Conservation (phyloP, 192 early-diverging fungal genomes). For the Helicostylum pulchrum region DNA sequence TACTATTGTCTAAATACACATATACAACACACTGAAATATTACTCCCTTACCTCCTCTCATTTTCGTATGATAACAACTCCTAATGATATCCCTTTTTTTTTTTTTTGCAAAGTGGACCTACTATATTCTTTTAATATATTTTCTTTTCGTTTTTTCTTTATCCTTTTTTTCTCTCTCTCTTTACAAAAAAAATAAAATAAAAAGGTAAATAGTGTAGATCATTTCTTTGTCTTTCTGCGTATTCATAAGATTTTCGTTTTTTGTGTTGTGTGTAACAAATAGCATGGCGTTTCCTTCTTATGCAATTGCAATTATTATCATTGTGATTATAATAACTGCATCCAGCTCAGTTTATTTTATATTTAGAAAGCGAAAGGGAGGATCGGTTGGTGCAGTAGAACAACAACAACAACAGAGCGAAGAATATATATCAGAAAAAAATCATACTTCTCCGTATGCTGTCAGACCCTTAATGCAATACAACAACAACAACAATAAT, state of each 20-base stretch:
- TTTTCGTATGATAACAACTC: too few relatives aligned
- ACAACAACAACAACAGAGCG: neutral
- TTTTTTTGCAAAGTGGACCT: too few relatives aligned
- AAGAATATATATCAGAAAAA: neutral
- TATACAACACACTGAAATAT: too few relatives aligned
- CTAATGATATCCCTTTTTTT: too few relatives aligned
- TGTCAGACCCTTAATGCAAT: constrained; percentile 10
- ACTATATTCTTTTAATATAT: constrained; percentile 1
- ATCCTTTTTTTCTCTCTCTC: constrained; percentile 7
- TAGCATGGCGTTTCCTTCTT: neutral
- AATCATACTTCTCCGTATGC: neutral
- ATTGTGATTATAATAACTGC: neutral
- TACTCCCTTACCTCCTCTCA: too few relatives aligned
- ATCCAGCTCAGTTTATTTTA: neutral
- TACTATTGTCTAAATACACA: too few relatives aligned
- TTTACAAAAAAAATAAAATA: neutral
- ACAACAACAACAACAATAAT: too few relatives aligned
- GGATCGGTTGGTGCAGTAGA: constrained; percentile 2
- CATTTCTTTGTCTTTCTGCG: neutral
- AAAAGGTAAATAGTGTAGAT: neutral
- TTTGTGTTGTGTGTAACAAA: neutral
- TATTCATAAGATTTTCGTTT: neutral
- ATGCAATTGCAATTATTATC: neutral
- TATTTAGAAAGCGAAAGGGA: constrained; percentile 6
- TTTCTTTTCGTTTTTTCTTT: constrained; percentile 1